phyloP scores from a whole-genome alignment of 2,329 filamentous ascomycete species.

The Microascus cirrosus region DNA sequence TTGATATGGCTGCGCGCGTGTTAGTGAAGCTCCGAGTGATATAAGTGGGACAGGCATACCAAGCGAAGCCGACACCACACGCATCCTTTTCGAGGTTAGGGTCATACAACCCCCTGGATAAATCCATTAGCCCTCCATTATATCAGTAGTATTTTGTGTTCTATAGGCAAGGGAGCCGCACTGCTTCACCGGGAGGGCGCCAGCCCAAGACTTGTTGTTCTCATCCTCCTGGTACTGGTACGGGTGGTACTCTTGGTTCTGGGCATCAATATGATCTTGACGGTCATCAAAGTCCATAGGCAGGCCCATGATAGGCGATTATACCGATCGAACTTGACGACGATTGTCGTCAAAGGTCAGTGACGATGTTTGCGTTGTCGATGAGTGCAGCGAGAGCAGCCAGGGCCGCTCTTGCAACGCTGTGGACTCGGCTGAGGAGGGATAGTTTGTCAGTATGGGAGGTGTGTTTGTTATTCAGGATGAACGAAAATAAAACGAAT shows the following conservation, averaged over 20 bases:
- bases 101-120: slow-evolving; percentile 72
- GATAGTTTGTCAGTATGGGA: neutral
- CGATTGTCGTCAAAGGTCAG: neutral
- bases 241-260: slow-evolving; percentile 48
- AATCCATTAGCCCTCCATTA: slow-evolving; percentile 8
- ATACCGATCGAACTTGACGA: slow-evolving; percentile 9
- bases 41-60: slow-evolving; percentile 43
- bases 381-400: neutral
- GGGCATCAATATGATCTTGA: slow-evolving; percentile 44
- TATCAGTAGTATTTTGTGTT: neutral
- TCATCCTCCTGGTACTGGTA: slow-evolving; percentile 77
- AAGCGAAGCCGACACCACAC: slow-evolving; percentile 97
- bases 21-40: neutral
- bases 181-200: slow-evolving; percentile 93
- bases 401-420: neutral
- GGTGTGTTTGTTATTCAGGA: neutral
- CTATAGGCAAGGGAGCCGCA: slow-evolving; percentile 20
- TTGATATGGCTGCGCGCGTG: slow-evolving; percentile 70
- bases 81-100: slow-evolving; percentile 96
- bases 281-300: slow-evolving; percentile 57
- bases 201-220: slow-evolving; percentile 82
- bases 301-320: slow-evolving; percentile 59
- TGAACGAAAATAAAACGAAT: neutral
- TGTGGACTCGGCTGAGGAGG: neutral
- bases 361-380: neutral